Base-by-base conservation (phyloP, 2,329 filamentous ascomycete genomes). In the Arthrocladium fulminans region DNA sequence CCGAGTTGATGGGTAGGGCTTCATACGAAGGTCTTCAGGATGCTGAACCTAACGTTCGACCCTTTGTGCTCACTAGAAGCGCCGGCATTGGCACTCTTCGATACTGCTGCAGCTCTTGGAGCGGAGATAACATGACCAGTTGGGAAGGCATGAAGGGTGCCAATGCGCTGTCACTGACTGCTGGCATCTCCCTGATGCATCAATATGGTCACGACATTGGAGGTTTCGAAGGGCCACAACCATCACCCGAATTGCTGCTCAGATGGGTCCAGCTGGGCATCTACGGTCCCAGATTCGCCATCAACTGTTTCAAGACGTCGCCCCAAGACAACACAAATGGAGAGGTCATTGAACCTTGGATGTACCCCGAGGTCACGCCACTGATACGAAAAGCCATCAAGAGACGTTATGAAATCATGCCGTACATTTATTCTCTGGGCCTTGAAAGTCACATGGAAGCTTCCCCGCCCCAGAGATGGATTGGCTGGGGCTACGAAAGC, bases 271-370 rank as follows among this genome's bases (percentile, higher is more conserved):
- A 87, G 59, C 73, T 84, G 1, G 84, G 83, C 4, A 76, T 80
- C 51, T 77, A 86, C 65, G 83, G 81, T 1, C 75, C 80, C 0
- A 78, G 83, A 0, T 86, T 87, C 57, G 80, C 83, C 9, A 86
- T 86, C 68, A 87, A 87, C 64, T 87, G 83, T 64, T 86, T 83
- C 75, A 87, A 87, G 67, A 87, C 84, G 0, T 77, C 75, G 0
- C 73, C 76, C 0, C 68, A 75, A 1, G 79, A 86, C 63, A 86
- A 81, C 57, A 70, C 71, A 0, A 72, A 84, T 20, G 83, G 83
- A 6, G 83, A 84, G 29, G 82, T 87, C 0, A 87, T 87, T 50
- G 83, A 86, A 65, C 83, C 83, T 0, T 87, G 82, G 81, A 86
- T 86, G 81, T 84, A 86, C 58, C 80, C 81, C 0, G 75, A 81